Evolutionary conservation across 148 eudicot species (phyloP).

Genomic region (Chenopodium berlandieri): DNA sequence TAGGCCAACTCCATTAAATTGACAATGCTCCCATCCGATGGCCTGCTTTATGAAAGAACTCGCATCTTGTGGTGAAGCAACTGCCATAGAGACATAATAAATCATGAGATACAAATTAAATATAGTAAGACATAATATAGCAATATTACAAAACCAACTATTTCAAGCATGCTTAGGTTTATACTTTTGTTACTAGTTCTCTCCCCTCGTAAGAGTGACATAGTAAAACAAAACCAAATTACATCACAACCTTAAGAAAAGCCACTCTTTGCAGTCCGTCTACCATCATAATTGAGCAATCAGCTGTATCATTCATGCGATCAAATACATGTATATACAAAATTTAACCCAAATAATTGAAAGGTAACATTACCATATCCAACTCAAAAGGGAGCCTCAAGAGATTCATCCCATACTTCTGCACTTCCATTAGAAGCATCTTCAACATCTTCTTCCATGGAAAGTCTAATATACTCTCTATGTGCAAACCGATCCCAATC

Average conservation of each 20-base stretch:
- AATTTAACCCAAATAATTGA: not conserved
- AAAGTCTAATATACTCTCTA: conserved; percentile 92
- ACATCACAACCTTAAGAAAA: not conserved
- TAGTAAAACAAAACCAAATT: not conserved
- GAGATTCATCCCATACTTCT: conserved; percentile 98
- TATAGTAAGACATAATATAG: not conserved
- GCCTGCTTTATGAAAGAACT: conserved; percentile 32
- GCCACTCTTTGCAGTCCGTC: no score
- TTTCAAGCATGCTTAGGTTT: no score
- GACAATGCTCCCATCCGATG: conserved; percentile 24
- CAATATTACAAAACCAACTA: not conserved
- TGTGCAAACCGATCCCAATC: conserved; percentile 99
- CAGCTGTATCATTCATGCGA: not conserved
- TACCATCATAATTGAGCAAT: not conserved
- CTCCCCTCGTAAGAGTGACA: not conserved
- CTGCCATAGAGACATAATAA: conserved; percentile 2
- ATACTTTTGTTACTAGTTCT: no score
- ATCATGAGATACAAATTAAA: not conserved
- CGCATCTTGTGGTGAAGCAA: conserved; percentile 23
- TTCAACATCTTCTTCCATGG: conserved; percentile 99
- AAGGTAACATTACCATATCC: conserved; percentile 18
- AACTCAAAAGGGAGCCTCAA: conserved; percentile 89
- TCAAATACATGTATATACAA: not conserved
- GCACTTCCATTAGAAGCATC: conserved; percentile 98
- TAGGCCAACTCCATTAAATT: conserved; percentile 22